Percentiles rank a stretch among this genome's conserved stretches.
Evolutionary conservation across 129 eudicot species (phyloP).

Genomic region (Erigeron canadensis): DNA sequence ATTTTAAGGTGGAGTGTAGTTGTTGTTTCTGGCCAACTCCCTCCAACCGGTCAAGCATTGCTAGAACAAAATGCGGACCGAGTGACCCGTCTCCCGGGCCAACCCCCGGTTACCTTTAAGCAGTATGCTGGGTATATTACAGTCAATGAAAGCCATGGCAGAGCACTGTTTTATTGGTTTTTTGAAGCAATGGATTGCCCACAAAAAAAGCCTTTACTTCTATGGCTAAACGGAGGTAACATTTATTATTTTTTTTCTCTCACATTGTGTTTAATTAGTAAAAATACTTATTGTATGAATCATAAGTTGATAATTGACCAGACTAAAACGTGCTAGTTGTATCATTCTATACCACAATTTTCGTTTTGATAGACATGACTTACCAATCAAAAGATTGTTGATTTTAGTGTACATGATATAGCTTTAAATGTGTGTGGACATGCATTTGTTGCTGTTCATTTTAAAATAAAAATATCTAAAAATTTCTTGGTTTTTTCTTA

Average conservation of each 20-base stretch:
- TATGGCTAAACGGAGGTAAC: constrained; percentile 98
- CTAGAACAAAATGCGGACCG: constrained; percentile 61
- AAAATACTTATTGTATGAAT: too few species aligned
- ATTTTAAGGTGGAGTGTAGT: constrained; percentile 28
- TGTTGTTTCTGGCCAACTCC: constrained; percentile 31
- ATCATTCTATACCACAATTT: too few species aligned
- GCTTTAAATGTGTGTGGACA: too few species aligned
- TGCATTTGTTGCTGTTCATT: too few species aligned
- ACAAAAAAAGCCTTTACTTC: constrained; percentile 63
- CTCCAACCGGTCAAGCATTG: constrained; percentile 17
- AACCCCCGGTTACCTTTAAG: constrained; percentile 61
- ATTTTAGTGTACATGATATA: too few species aligned
- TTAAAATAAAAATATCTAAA: too few species aligned
- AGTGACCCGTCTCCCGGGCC: constrained; percentile 66
- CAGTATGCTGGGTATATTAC: constrained; percentile 90
- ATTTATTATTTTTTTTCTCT: neutral
- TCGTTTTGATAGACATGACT: too few species aligned
- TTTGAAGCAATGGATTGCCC: constrained; percentile 65
- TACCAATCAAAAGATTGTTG: too few species aligned
- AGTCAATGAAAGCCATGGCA: constrained; percentile 81
- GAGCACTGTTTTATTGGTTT: constrained; percentile 97
- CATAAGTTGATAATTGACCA: too few species aligned
- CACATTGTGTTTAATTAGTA: neutral
- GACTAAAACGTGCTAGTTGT: too few species aligned
- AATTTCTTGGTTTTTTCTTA: too few species aligned